phyloP scores from a whole-genome alignment of 257 asterid genomes.

The Catharanthus roseus region DNA sequence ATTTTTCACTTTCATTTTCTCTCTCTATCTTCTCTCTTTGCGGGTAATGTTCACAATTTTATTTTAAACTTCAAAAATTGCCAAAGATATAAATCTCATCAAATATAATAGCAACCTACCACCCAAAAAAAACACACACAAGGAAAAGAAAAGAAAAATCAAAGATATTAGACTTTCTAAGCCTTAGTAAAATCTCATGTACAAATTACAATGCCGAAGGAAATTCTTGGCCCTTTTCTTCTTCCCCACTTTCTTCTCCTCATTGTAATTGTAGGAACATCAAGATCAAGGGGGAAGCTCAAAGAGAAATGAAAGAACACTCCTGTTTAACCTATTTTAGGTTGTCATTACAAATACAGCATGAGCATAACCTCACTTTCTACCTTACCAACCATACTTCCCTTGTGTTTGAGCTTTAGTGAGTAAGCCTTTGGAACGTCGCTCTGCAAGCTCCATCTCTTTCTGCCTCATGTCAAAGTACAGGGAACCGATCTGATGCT shows the following conservation, averaged over 20 bases:
- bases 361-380: background rate
- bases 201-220: too few relatives aligned
- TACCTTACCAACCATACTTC: conserved; percentile 85
- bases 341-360: background rate
- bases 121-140: too few relatives aligned
- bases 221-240: background rate
- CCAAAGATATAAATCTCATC: too few relatives aligned
- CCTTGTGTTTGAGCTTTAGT: conserved; percentile 99
- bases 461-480: conserved; percentile 78
- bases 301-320: background rate
- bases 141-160: too few relatives aligned
- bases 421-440: conserved; percentile 70
- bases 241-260: background rate
- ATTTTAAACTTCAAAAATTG: too few relatives aligned
- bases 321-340: background rate
- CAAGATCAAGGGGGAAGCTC: too few relatives aligned
- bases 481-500: conserved; percentile 85
- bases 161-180: too few relatives aligned
- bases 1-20: too few relatives aligned
- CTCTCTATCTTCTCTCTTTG: too few relatives aligned
- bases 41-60: too few relatives aligned
- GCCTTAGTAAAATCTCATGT: background rate
- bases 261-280: background rate
- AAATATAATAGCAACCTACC: too few relatives aligned
- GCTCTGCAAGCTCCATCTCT: conserved; percentile 75